Base-by-base conservation (phyloP, 2,329 filamentous ascomycete genomes). In the Thyridium curvatum region DNA sequence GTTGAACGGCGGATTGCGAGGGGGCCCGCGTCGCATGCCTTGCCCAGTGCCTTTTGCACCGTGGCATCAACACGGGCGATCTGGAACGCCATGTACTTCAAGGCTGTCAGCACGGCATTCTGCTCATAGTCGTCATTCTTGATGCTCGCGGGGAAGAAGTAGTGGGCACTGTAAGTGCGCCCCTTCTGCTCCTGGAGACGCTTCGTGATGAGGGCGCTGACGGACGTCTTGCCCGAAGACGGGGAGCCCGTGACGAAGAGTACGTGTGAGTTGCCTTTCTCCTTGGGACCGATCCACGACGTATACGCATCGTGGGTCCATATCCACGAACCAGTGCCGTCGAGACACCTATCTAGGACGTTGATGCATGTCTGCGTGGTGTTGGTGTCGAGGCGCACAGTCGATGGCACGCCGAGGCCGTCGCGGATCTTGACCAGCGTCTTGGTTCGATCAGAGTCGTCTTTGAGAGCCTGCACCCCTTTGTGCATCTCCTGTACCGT, bases 31-130 rank as follows among this genome's bases (percentile, higher is more conserved):
- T 51, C 44, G 28, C 52, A 54, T 6, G 21, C 41, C 17, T 52
- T 52, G 8, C 46, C 41, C 10, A 55, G 37, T 4, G 39, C 35
- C 9, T 48, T 51, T 32, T 31, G 28, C 8, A 49, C 46, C 2
- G 41, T 50, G 12, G 34, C 29, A n/a, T 55, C 52, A n/a, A 50
- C 47, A 8, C 50, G 51, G 2, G 52, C 51, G 12, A 54, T 45
- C 37, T 52, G 52, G 34, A 54, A 54, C 2, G 52, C 52, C 47
- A 55, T 53, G 32, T 53, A 51, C 21, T 49, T 48, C 10, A 55
- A 31, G 8, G 48, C 49, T 8, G 41, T 41, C 12, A 49, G 52
- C 17, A 51, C 42, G 0, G 47, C 40, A 16, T 40, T 42, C 26
- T 52, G 51, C 12, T 48, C 39, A 2, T 48, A 49, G 13, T 53